Base-by-base conservation (phyloP, 2,329 filamentous ascomycete species). In the Fusarium sacchari region DNA sequence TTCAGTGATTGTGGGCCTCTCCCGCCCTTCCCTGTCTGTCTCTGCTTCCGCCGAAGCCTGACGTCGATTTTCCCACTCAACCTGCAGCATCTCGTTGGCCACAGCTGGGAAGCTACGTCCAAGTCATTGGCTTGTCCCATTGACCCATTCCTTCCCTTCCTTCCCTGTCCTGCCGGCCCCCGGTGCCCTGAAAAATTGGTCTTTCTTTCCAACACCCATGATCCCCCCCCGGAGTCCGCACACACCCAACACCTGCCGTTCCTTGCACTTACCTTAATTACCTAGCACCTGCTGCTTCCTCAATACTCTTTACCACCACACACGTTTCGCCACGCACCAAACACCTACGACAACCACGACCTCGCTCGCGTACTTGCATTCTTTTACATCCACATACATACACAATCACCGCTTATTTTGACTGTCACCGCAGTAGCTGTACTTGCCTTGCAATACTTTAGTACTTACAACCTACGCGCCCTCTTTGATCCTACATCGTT, bases 311-410 rank as follows among this genome's bases (percentile, higher is more conserved):
- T 55, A 73, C 65, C 71, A 75, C 76, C 76, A 78, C 73, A 74
- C 76, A 78, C 70, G 67, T 75, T 64, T 77, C 67, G 76, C 76
- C 76, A 78, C 76, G 76, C 76, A 77, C 56, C 64, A 71, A 66
- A 64, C 64, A 60, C 57, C 62, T 62, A 66, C 60, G 67, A 74
- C 60, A 67, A 72, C 73, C 37, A 73, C 67, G 60, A 64, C 73
- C 70, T 70, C 64, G 63, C 60, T 67, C 65, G 67, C 74, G 67
- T 75, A 69, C 76, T 75, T 75, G 74, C 75, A 76, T 76, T 71
- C 70, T 71, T 72, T 67, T 73, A 65, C 67, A 75, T 63, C 34
- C 34, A 37, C 34, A 39, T 28, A 37, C 50, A 53, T 53, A 69
- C 69, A 70, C 75, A 78, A 67, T 65, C 73, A 68, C 67, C 64